A percentile compares a stretch with the other conserved stretches of the same genome.
Conservation (phyloP, 257 asterid genomes). For the Cinchona pubescens region DNA sequence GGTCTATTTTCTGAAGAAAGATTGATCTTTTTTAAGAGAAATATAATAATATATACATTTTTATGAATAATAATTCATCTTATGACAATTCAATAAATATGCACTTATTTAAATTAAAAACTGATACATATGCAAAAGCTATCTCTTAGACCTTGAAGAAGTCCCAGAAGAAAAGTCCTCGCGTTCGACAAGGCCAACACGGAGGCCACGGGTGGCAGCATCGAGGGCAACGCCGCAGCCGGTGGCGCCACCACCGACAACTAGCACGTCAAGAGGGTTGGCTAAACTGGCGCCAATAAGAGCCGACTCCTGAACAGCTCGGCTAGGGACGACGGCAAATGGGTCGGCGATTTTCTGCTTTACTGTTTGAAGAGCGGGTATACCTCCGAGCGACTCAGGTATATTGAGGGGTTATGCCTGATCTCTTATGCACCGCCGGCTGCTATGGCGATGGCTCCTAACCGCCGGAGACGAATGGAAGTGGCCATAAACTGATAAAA, state of each 20-base stretch:
- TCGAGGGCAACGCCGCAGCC: slow-evolving; percentile 95
- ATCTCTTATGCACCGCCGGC: slow-evolving; percentile 61
- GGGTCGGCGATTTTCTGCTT: slow-evolving; percentile 63
- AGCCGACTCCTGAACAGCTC: slow-evolving; percentile 71
- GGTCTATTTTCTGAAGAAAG: too few relatives aligned
- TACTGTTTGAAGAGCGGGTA: slow-evolving; percentile 35
- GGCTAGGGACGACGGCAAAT: slow-evolving; percentile 55
- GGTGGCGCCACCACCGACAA: slow-evolving; percentile 94
- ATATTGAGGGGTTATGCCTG: slow-evolving; percentile 43
- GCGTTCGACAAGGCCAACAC: slow-evolving; percentile 95
- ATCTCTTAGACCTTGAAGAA: slow-evolving; percentile 90
- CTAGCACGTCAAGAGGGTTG: slow-evolving; percentile 88
- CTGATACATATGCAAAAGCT: too few relatives aligned
- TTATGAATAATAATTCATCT: background rate
- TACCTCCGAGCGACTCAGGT: slow-evolving; percentile 58
- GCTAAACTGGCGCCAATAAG: slow-evolving; percentile 52
- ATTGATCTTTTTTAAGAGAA: too few relatives aligned
- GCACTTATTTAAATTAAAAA: background rate
- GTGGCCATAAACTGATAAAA: slow-evolving; percentile 46
- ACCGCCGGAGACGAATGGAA: slow-evolving; percentile 68
- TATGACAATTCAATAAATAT: background rate
- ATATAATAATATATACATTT: too few relatives aligned
- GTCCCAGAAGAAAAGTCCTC: slow-evolving; percentile 95
- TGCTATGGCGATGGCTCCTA: slow-evolving; percentile 60
- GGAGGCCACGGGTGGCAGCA: slow-evolving; percentile 93